Evolutionary conservation across 2,329 filamentous ascomycete genomes (phyloP), one percentile per base, ranked within the genome.

Genomic region (Chrysosporium queenslandicum): DNA sequence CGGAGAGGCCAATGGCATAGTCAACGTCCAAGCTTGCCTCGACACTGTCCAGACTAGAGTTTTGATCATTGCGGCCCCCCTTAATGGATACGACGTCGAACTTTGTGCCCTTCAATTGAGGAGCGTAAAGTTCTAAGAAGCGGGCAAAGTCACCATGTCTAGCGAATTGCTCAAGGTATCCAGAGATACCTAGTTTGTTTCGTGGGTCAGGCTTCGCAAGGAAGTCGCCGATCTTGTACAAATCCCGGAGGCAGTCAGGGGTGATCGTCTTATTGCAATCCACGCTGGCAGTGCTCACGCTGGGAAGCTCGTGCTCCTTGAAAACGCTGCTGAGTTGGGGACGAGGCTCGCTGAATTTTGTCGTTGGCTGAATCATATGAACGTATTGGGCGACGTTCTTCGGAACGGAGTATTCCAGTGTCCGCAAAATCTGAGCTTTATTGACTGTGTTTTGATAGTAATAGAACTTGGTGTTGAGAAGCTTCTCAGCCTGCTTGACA

Each of bases 1-100:
- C 74, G 56, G 73, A 75, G 53, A 83, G 69, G 11, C 75, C 74
- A 8, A 81, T 61, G 9, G 82, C 74, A 49, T 81, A 80, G 59
- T 85, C 78, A 3, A 81, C 71, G 60, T 86, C 82, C 11, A 86
- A 71, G 55, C 81, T 83, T n/a, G 79, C 82, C 64, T 86, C 82
- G 4, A 67, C 60, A 54, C 71, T 75, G 58, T 71, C 66, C 2
- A 62, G 60, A 1, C 60, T 58, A 5, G 74, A 67, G 58, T 62
- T 60, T 58, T 79, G 74, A 5, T 74, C 67, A 53, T 79, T 73
- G 3, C 73, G 59, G 0, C 79, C 82, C 9, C 74, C 74, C 53
- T 79, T 79, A 53, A 85, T 77, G 14, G 74, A 71, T 16, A 75
- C 69, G 2, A 78, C 74, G 6, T 73, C 75, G 65, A 86, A 86